phyloP scores from a whole-genome alignment of 2,329 filamentous ascomycete species.

The Huntiella omanensis region DNA sequence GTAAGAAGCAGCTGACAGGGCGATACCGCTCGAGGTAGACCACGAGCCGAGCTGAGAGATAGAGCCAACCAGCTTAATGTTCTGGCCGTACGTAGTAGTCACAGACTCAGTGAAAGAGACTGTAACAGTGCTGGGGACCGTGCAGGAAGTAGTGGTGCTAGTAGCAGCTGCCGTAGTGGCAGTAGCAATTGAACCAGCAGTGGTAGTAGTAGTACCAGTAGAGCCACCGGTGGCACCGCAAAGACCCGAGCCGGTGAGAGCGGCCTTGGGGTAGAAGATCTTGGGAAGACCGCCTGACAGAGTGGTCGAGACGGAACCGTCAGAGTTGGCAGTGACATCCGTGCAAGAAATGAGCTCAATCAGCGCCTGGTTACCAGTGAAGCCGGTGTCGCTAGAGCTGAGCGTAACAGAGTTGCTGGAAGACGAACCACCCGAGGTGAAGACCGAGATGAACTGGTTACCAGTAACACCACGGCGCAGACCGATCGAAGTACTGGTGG shows the following conservation, averaged over 20 bases:
- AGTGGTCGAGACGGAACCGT: conserved; percentile 10
- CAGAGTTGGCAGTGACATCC: conserved; percentile 8
- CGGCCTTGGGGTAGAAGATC: conserved; percentile 10
- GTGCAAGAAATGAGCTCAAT: conserved; percentile 11
- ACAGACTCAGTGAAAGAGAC: conserved; percentile 25
- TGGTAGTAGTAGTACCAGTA: background rate
- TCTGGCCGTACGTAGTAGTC: conserved; percentile 28
- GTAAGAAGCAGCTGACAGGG: conserved; percentile 34
- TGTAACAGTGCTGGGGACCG: conserved; percentile 18
- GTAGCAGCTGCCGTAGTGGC: background rate
- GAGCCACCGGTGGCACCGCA: conserved; percentile 6
- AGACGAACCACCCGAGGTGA: conserved; percentile 10
- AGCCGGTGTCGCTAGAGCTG: conserved; percentile 8
- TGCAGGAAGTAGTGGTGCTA: conserved; percentile 14
- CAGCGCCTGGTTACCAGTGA: conserved; percentile 8
- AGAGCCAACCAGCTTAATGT: conserved; percentile 23
- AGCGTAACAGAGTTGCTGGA: conserved; percentile 11
- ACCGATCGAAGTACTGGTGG: conserved; percentile 9
- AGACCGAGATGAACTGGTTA: conserved; percentile 11
- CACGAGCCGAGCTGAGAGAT: conserved; percentile 22
- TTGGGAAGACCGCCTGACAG: conserved; percentile 10
- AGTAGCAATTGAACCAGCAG: conserved; percentile 1
- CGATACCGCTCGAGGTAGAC: conserved; percentile 24
- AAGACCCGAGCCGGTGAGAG: conserved; percentile 6
- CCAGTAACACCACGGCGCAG: conserved; percentile 10